Conservation (phyloP, 805 yeast genomes). For the Suhomyces sp. region DNA sequence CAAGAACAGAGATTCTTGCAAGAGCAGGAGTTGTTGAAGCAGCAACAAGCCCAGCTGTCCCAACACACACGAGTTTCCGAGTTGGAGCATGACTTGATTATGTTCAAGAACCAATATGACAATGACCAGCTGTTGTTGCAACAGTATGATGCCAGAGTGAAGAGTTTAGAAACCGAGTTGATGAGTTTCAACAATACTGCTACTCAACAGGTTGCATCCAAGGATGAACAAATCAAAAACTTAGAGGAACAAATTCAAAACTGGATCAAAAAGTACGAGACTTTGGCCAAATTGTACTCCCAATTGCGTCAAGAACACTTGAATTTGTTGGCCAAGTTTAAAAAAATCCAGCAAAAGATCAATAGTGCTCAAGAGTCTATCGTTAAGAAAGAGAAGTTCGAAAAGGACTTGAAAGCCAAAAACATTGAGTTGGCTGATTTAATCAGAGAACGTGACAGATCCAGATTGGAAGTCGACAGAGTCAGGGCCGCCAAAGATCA, state of each 20-base stretch:
- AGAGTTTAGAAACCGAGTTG: slow-evolving; percentile 74
- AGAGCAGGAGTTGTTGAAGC: slow-evolving; percentile 62
- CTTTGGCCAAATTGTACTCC: slow-evolving; percentile 83
- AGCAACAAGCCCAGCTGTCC: slow-evolving; percentile 62
- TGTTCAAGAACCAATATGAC: slow-evolving; percentile 77
- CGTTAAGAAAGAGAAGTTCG: slow-evolving; percentile 75
- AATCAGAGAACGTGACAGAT: slow-evolving; percentile 86
- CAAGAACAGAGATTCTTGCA: slow-evolving; percentile 66
- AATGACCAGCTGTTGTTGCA: slow-evolving; percentile 79
- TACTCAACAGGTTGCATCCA: slow-evolving; percentile 68
- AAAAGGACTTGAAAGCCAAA: slow-evolving; percentile 79
- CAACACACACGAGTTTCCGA: slow-evolving; percentile 78
- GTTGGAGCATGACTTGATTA: slow-evolving; percentile 74
- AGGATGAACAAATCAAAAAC: slow-evolving; percentile 65
- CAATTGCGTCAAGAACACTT: slow-evolving; percentile 91
- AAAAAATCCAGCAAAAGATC: slow-evolving; percentile 81
- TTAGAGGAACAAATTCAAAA: slow-evolving; percentile 70
- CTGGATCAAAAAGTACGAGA: slow-evolving; percentile 86
- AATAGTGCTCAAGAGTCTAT: slow-evolving; percentile 88
- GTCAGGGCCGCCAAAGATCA: slow-evolving; percentile 60
- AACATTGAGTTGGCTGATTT: slow-evolving; percentile 85
- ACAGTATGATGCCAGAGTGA: slow-evolving; percentile 84
- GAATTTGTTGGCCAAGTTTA: slow-evolving; percentile 70
- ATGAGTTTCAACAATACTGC: slow-evolving; percentile 59
- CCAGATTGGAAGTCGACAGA: slow-evolving; percentile 77